These are phyloP conservation scores for Aspergillus persii DNA, from an alignment of 2,329 filamentous ascomycete species.

Conservation along the genomic window DNA sequence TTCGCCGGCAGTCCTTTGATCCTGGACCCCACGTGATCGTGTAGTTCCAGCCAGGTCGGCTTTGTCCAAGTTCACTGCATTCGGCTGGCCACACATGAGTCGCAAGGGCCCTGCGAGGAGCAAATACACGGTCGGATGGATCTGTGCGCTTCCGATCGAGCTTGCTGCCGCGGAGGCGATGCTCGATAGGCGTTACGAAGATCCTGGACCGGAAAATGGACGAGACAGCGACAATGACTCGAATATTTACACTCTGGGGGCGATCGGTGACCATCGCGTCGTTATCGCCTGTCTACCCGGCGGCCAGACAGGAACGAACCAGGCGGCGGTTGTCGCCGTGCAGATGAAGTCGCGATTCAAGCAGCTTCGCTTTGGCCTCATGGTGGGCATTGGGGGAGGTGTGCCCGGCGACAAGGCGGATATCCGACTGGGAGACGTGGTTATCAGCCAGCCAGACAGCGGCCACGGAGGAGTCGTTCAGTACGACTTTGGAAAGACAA, in stretches of 20 bases:
- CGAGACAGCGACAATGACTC: conserved; percentile 9
- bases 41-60: background rate
- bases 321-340: conserved; percentile 19
- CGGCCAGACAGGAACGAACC: conserved; percentile 16
- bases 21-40: background rate
- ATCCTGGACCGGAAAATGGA: background rate
- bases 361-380: conserved; percentile 12
- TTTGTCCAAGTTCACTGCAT: background rate
- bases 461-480: conserved; percentile 28
- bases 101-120: background rate
- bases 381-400: conserved; percentile 23
- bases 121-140: conserved; percentile 4
- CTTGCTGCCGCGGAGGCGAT: background rate
- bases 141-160: background rate
- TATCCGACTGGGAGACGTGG: conserved; percentile 30
- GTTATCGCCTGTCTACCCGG: conserved; percentile 25
- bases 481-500: conserved; percentile 26
- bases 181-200: background rate
- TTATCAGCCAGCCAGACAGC: conserved; percentile 23
- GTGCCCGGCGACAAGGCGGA: conserved; percentile 22
- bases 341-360: conserved; percentile 26
- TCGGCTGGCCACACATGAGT: background rate
- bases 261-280: conserved; percentile 21
- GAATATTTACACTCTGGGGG: conserved; percentile 24
- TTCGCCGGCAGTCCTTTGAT: background rate